Percentiles rank a stretch among this genome's conserved stretches.
Evolutionary conservation across 257 asterid species (phyloP).

Genomic region (Solanum chmielewskii): DNA sequence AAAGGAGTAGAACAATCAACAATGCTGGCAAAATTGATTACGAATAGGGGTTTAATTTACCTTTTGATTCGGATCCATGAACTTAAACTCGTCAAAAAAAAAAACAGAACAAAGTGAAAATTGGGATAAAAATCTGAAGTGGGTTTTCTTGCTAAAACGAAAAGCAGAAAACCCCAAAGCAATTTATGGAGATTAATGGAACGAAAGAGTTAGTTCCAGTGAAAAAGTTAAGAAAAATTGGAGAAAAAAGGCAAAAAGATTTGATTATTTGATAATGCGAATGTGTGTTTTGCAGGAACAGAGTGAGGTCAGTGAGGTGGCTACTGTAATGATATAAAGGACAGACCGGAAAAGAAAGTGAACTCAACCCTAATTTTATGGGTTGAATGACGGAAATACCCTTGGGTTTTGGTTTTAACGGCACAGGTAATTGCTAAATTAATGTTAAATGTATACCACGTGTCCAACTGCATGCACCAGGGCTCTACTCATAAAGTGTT

Average conservation of each 20-base stretch:
- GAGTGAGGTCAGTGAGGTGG: neutral
- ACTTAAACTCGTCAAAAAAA: neutral
- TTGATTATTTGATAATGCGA: neutral
- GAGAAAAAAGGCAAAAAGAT: neutral
- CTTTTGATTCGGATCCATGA: constrained; percentile 31
- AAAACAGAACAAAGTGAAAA: neutral
- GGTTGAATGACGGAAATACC: constrained; percentile 32
- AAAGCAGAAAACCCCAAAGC: neutral
- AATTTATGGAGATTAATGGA: neutral
- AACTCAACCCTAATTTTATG: constrained; percentile 18
- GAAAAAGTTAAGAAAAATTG: neutral
- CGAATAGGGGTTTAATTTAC: constrained; percentile 4
- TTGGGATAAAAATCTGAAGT: neutral
- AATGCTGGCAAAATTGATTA: neutral
- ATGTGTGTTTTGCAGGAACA: neutral
- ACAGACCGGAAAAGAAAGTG: neutral
- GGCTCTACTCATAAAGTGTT: neutral
- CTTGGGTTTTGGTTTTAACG: constrained; percentile 10
- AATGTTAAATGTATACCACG: constrained; percentile 17
- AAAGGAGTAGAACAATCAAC: neutral
- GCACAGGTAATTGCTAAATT: constrained; percentile 13
- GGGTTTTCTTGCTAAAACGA: neutral
- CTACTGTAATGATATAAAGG: neutral
- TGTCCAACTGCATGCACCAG: constrained; percentile 40
- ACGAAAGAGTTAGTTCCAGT: neutral